phyloP scores from a whole-genome alignment of 176 grass and related monocot genomes.

The Typha latifolia region DNA sequence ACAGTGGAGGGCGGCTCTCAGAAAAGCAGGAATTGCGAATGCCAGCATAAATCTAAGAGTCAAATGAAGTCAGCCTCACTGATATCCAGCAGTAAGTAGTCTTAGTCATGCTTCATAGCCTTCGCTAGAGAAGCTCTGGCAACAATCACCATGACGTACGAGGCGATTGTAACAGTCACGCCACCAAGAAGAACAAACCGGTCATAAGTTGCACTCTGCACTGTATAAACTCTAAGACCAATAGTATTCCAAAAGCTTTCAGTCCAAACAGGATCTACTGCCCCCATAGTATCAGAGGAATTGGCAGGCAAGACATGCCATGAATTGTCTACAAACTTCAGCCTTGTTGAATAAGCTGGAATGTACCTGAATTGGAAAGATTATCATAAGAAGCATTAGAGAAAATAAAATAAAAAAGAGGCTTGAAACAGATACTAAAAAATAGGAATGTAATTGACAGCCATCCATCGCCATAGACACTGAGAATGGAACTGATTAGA shows the following conservation, averaged over 20 bases:
- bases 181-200: slow-evolving; percentile 47
- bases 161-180: slow-evolving; percentile 39
- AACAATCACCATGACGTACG: slow-evolving; percentile 39
- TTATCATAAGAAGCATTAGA: neutral
- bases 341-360: slow-evolving; percentile 81
- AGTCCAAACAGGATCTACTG: slow-evolving; percentile 72
- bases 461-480: too few relatives aligned
- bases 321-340: slow-evolving; percentile 48
- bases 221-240: slow-evolving; percentile 66
- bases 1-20: too few relatives aligned
- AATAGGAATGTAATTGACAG: too few relatives aligned
- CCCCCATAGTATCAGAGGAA: slow-evolving; percentile 49
- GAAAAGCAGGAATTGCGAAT: too few relatives aligned
- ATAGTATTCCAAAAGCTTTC: slow-evolving; percentile 96
- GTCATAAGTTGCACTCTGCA: slow-evolving; percentile 58
- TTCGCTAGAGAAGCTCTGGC: slow-evolving; percentile 55
- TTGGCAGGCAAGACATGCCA: slow-evolving; percentile 63
- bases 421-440: too few relatives aligned
- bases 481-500: too few relatives aligned
- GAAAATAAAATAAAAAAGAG: neutral
- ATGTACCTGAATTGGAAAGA: slow-evolving; percentile 52
- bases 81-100: neutral
- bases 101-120: slow-evolving; percentile 60
- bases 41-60: too few relatives aligned
- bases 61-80: too few relatives aligned